These are phyloP conservation scores for Tolypocladium nubicola DNA, from an alignment of 2,329 filamentous ascomycete genomes.

Conservation along the genomic window DNA sequence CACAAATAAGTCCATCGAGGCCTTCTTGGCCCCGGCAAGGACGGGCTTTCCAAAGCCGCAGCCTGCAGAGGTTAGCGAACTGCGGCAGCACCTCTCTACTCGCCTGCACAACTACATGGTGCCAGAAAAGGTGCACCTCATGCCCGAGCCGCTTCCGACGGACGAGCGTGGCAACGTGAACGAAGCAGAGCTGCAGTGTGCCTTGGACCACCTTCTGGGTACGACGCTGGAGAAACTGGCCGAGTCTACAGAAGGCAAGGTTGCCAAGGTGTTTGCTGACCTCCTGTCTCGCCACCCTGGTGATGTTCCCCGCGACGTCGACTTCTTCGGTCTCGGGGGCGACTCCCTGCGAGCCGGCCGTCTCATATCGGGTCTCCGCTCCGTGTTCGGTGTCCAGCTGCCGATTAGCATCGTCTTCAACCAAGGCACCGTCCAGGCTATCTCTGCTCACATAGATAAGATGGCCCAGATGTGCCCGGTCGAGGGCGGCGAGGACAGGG, in stretches of 20 bases:
- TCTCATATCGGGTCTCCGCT: constrained; percentile 39
- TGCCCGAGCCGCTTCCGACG: constrained; percentile 23
- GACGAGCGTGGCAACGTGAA: constrained; percentile 21
- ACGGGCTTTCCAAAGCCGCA: not conserved
- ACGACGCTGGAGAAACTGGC: constrained; percentile 11
- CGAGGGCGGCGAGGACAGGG: constrained; percentile 3
- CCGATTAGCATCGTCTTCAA: constrained; percentile 42
- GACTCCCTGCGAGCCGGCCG: constrained; percentile 43
- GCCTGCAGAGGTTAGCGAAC: constrained; percentile 2
- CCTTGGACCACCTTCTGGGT: constrained; percentile 14
- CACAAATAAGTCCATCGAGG: constrained; percentile 5
- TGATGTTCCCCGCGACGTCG: constrained; percentile 28
- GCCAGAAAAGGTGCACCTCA: constrained; percentile 22
- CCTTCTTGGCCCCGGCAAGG: constrained; percentile 12
- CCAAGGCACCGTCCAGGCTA: constrained; percentile 29
- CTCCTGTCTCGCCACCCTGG: constrained; percentile 28
- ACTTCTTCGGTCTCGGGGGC: constrained; percentile 43
- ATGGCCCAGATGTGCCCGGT: constrained; percentile 5
- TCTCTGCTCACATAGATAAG: constrained; percentile 28
- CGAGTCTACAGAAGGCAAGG: constrained; percentile 22
- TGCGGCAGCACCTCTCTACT: constrained; percentile 7
- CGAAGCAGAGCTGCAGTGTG: constrained; percentile 21
- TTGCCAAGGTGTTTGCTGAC: constrained; percentile 32
- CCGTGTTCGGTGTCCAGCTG: constrained; percentile 35
- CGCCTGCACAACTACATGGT: constrained; percentile 24